A percentile compares a stretch with the other conserved stretches of the same genome.
Conservation (phyloP, 1,139 yeast genomes). For the Meyerozyma smithsonii region DNA sequence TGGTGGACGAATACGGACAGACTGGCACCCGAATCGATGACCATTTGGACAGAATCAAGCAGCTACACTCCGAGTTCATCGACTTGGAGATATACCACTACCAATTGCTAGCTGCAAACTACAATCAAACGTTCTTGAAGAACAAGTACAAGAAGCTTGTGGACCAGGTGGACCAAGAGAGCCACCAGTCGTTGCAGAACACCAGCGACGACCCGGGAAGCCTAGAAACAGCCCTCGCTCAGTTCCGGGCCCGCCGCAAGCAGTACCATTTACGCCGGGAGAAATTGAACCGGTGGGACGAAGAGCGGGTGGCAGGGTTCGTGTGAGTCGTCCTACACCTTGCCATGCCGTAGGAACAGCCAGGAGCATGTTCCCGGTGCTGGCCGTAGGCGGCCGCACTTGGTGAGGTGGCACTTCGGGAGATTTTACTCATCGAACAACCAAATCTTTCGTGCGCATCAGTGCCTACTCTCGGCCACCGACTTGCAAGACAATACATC, state of each 20-base stretch:
- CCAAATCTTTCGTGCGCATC: too few species aligned
- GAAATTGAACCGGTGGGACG: conserved; percentile 12
- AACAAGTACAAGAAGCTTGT: conserved; percentile 24
- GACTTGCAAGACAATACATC: too few species aligned
- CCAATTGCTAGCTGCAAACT: conserved; percentile 35
- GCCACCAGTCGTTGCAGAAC: conserved; percentile 17
- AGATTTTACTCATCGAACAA: too few species aligned
- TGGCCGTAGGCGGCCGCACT: too few species aligned
- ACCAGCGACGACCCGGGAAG: conserved; percentile 8
- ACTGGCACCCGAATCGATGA: conserved; percentile 22
- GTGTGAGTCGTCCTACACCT: conserved; percentile 2
- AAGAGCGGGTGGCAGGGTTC: conserved; percentile 9
- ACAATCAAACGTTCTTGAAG: conserved; percentile 28
- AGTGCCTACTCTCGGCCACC: too few species aligned
- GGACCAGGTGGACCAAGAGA: conserved; percentile 20
- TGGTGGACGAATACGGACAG: conserved; percentile 25
- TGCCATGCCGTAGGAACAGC: too few species aligned
- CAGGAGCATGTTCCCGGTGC: too few species aligned
- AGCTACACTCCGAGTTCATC: conserved; percentile 28
- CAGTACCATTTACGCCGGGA: conserved; percentile 11
- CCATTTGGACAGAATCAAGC: conserved; percentile 22
- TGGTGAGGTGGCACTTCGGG: too few species aligned
- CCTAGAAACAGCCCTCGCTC: conserved; percentile 13
- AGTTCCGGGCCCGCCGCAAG: conserved; percentile 6
- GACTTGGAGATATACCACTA: conserved; percentile 37